phyloP scores from a whole-genome alignment of 75 land plant genomes.

The Pinus taeda region DNA sequence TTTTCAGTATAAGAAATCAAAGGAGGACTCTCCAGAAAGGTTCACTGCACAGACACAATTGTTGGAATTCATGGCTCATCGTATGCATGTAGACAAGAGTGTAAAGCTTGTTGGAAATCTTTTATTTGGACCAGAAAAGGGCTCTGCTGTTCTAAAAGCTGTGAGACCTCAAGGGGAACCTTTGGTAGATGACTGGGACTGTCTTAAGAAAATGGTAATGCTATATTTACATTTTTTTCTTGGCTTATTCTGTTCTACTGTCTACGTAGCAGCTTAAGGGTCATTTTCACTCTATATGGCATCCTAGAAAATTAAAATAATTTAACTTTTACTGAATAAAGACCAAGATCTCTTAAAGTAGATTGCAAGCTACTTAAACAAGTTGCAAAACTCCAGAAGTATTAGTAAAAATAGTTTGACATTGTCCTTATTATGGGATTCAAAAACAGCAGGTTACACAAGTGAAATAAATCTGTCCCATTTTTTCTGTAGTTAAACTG shows the following conservation, averaged over 20 bases:
- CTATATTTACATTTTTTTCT: not conserved
- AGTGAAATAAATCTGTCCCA: too few species aligned
- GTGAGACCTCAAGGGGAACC: conserved; percentile 57
- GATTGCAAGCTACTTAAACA: too few species aligned
- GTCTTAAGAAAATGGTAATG: conserved; percentile 77
- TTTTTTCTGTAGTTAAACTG: too few species aligned
- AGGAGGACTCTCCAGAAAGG: conserved; percentile 45
- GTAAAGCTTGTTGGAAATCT: conserved; percentile 63
- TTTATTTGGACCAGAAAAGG: conserved; percentile 62
- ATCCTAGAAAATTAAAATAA: too few species aligned
- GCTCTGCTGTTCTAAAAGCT: conserved; percentile 23
- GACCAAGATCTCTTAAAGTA: too few species aligned
- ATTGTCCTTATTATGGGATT: too few species aligned
- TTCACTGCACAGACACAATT: conserved; percentile 44
- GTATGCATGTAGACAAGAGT: conserved; percentile 71
- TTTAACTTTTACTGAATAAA: too few species aligned
- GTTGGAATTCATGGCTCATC: conserved; percentile 39
- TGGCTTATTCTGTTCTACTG: not conserved
- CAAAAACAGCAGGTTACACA: too few species aligned
- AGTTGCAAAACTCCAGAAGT: too few species aligned
- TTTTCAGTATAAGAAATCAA: conserved; percentile 49
- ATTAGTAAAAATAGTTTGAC: too few species aligned
- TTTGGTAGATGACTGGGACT: conserved; percentile 89
- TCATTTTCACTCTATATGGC: too few species aligned
- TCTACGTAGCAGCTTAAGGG: too few species aligned